Conservation (phyloP, 805 yeast species). For the Candida sonorensis region DNA sequence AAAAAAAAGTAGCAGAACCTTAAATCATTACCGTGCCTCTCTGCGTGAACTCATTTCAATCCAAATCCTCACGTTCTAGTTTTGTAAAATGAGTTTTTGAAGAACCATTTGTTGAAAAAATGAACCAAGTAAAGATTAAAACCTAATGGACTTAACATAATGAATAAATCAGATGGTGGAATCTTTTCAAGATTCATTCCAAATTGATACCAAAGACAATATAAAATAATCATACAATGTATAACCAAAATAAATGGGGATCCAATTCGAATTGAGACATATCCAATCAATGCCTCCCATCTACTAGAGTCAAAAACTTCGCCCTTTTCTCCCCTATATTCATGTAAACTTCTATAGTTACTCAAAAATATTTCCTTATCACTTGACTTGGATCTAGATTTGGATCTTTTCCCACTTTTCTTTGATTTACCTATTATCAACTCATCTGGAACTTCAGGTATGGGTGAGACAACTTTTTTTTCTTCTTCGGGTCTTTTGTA, state of each 20-base stretch:
- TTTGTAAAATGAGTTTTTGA: slow-evolving; percentile 18
- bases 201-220: slow-evolving; percentile 13
- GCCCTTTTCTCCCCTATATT: slow-evolving; percentile 3
- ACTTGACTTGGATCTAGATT: too few relatives aligned
- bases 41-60: too few relatives aligned
- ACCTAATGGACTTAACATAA: slow-evolving; percentile 13
- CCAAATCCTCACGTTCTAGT: slow-evolving; percentile 7
- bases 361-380: neutral
- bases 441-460: slow-evolving; percentile 9
- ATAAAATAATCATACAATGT: slow-evolving; percentile 16
- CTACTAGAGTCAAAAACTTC: slow-evolving; percentile 10
- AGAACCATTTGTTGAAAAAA: slow-evolving; percentile 19
- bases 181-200: slow-evolving; percentile 10
- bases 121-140: slow-evolving; percentile 20
- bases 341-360: slow-evolving; percentile 7
- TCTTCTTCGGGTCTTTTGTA: slow-evolving; percentile 3
- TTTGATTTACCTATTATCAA: slow-evolving; percentile 8
- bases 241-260: slow-evolving; percentile 21
- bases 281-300: slow-evolving; percentile 23
- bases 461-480: neutral
- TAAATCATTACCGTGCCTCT: too few relatives aligned
- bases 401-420: neutral
- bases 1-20: too few relatives aligned
- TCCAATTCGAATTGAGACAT: slow-evolving; percentile 16
- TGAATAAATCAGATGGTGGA: slow-evolving; percentile 10